phyloP scores from a whole-genome alignment of 1,284 basidiomycete genomes.

The Albatrellus sp. region DNA sequence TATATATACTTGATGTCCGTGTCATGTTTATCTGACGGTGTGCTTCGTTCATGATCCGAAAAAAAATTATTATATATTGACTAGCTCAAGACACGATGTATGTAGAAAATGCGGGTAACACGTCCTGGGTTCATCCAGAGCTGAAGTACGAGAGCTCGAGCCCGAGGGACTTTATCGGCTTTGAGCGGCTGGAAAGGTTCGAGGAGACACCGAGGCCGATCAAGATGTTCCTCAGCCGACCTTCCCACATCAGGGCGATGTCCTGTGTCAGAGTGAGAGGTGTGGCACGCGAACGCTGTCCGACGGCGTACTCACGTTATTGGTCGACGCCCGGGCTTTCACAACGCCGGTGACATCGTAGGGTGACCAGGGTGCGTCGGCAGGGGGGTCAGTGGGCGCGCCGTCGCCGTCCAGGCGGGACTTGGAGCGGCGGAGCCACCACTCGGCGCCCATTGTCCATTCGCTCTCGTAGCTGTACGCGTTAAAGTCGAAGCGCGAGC shows the following conservation, averaged over 20 bases:
- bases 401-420: conserved; percentile 6
- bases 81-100: no score
- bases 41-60: no score
- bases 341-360: conserved; percentile 69
- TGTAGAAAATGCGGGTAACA: no score
- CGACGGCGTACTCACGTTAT: conserved; percentile 47
- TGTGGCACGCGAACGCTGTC: neutral
- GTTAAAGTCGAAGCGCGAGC: conserved; percentile 93
- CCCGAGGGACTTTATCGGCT: conserved; percentile 80
- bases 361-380: conserved; percentile 11
- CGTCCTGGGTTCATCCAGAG: conserved; percentile 29
- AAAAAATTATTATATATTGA: no score
- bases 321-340: conserved; percentile 82
- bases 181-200: conserved; percentile 72
- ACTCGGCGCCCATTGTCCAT: conserved; percentile 89
- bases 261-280: conserved; percentile 35
- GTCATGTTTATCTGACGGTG: no score
- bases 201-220: conserved; percentile 84
- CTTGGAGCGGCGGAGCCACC: conserved; percentile 65
- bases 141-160: conserved; percentile 89
- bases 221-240: conserved; percentile 80
- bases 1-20: no score
- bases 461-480: conserved; percentile 95
- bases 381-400: conserved; percentile 6
- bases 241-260: conserved; percentile 88